Conservation (phyloP, 768 basidiomycete genomes). For the Pholiota conissans region DNA sequence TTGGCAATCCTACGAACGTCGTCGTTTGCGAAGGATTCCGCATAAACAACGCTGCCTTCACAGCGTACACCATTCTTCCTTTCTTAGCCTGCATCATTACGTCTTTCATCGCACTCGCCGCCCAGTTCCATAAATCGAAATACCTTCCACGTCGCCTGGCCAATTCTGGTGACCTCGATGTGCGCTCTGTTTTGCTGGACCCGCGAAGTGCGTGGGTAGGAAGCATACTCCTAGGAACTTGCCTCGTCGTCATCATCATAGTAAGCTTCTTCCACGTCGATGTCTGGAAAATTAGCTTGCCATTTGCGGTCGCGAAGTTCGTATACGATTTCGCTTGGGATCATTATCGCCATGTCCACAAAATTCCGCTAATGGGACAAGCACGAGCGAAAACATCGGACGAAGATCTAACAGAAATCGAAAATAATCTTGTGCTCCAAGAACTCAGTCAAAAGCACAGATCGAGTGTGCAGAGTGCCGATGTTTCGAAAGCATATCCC, state of each 20-base stretch:
- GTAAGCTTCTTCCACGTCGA: slow-evolving; percentile 78
- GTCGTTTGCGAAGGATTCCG: slow-evolving; percentile 87
- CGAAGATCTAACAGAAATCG: slow-evolving; percentile 7
- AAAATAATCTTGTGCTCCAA: slow-evolving; percentile 26
- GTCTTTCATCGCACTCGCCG: slow-evolving; percentile 54
- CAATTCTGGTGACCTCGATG: slow-evolving; percentile 37
- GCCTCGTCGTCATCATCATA: slow-evolving; percentile 73
- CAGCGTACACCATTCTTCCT: slow-evolving; percentile 81
- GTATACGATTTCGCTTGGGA: slow-evolving; percentile 65
- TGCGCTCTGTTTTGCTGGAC: slow-evolving; percentile 72
- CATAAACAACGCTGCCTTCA: slow-evolving; percentile 77
- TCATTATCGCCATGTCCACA: slow-evolving; percentile 40
- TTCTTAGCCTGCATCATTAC: slow-evolving; percentile 66
- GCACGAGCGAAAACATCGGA: slow-evolving; percentile 3
- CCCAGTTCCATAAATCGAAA: slow-evolving; percentile 59
- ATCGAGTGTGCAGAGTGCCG: slow-evolving; percentile 23
- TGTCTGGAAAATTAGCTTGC: slow-evolving; percentile 83
- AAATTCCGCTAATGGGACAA: slow-evolving; percentile 10
- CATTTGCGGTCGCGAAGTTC: slow-evolving; percentile 76
- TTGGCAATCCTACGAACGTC: slow-evolving; percentile 93
- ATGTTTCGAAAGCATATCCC: slow-evolving; percentile 4
- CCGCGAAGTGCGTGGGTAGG: slow-evolving; percentile 75
- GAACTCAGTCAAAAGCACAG: slow-evolving; percentile 13
- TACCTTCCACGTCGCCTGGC: slow-evolving; percentile 51
- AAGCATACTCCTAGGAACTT: slow-evolving; percentile 59